A percentile compares a stretch with the other conserved stretches of the same genome.
Conservation (phyloP, 768 basidiomycete species). For the Pleurotus citrinopileatus region DNA sequence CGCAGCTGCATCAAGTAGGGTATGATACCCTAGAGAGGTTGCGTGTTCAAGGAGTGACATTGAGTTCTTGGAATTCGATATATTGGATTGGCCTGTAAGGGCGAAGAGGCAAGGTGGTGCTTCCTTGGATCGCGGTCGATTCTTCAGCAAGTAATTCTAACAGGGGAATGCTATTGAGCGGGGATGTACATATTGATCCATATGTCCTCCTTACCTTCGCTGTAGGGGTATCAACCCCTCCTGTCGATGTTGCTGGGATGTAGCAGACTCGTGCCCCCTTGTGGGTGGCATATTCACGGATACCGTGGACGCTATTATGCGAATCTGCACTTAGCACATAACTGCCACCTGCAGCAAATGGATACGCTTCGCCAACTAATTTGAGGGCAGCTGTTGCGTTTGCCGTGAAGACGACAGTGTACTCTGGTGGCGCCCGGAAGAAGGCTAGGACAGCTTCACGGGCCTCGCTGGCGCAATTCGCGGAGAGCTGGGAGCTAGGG, state of each 20-base stretch:
- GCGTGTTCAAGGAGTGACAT: conserved; percentile 66
- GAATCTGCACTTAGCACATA: conserved; percentile 75
- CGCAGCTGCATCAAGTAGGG: conserved; percentile 80
- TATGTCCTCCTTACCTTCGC: conserved; percentile 68
- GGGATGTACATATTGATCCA: conserved; percentile 17
- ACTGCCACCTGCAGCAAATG: conserved; percentile 54
- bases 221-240: conserved; percentile 56
- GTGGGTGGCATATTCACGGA: conserved; percentile 64
- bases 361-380: conserved; percentile 79
- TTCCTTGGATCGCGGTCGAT: conserved; percentile 42
- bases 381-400: conserved; percentile 82
- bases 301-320: conserved; percentile 84
- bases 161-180: conserved; percentile 16
- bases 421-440: conserved; percentile 72
- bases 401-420: conserved; percentile 78
- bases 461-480: conserved; percentile 65
- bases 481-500: conserved; percentile 65
- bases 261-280: conserved; percentile 60
- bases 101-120: conserved; percentile 63
- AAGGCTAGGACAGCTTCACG: conserved; percentile 71
- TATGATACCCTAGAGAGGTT: conserved; percentile 64
- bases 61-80: conserved; percentile 71
- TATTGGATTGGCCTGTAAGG: conserved; percentile 79
- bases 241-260: conserved; percentile 58
- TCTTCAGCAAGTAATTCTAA: conserved; percentile 53